These are phyloP conservation scores for Scenedesmus sp. DNA, from an alignment of 163 green algal genomes.

Conservation along the genomic window DNA sequence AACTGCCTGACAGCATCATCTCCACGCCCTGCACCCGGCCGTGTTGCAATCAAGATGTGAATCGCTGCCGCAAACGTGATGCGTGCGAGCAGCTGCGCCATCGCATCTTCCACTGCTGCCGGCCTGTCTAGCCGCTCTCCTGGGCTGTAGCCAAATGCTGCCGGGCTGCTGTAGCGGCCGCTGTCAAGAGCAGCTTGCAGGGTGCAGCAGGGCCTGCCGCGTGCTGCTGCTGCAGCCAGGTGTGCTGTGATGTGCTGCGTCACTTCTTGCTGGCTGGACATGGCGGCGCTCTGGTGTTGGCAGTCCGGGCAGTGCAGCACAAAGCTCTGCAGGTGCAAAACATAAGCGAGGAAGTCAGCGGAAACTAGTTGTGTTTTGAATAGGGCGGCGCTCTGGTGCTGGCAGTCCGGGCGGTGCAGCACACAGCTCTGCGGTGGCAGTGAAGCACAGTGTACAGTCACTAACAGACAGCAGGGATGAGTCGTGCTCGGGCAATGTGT, in stretches of 20 bases:
- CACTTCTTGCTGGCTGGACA: not conserved
- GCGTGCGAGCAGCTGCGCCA: not conserved
- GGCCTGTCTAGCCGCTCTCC: not conserved
- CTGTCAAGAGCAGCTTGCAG: not conserved
- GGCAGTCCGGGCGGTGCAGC: not conserved
- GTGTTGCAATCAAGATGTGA: not conserved
- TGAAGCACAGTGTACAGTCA: no score
- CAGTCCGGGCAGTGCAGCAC: constrained; percentile 8
- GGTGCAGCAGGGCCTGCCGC: not conserved
- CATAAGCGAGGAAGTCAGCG: no score
- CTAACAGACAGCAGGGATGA: no score
- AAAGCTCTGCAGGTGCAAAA: not conserved
- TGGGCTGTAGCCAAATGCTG: not conserved
- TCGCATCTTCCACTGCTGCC: not conserved
- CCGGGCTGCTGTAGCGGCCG: not conserved
- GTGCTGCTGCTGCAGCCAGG: not conserved
- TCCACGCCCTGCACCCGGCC: not conserved
- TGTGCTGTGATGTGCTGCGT: not conserved
- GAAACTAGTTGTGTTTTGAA: not conserved
- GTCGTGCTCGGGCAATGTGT: no score
- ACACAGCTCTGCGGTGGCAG: not conserved
- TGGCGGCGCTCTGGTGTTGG: not conserved
- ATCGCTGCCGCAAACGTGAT: not conserved
- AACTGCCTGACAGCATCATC: not conserved
- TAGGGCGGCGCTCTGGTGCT: not conserved